These are phyloP conservation scores for Dichomitus squalens DNA, from an alignment of 1,284 basidiomycete species.

Conservation along the genomic window DNA sequence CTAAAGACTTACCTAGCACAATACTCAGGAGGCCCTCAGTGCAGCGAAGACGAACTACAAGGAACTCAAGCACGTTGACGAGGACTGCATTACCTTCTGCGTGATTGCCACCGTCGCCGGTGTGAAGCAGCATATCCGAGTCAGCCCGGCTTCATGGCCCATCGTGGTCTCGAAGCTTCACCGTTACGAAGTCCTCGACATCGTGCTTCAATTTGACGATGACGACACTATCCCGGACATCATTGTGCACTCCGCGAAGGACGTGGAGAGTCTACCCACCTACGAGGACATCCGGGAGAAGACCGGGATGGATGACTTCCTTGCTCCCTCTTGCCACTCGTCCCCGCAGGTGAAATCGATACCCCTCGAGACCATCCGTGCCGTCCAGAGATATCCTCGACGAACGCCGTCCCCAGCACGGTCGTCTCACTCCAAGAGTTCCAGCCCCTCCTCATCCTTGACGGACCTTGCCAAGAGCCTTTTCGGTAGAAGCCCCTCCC, in stretches of 20 bases:
- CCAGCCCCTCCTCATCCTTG: neutral
- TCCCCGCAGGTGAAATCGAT: slow-evolving; percentile 2
- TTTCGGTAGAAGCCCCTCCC: slow-evolving; percentile 6
- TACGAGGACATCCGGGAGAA: slow-evolving; percentile 17
- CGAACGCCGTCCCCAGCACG: slow-evolving; percentile 6
- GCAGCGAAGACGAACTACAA: slow-evolving; percentile 51
- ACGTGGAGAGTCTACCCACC: slow-evolving; percentile 13
- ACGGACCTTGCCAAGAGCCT: slow-evolving; percentile 13
- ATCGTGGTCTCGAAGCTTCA: slow-evolving; percentile 45
- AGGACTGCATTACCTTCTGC: slow-evolving; percentile 49
- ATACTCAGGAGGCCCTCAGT: slow-evolving; percentile 55
- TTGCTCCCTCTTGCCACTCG: slow-evolving; percentile 10
- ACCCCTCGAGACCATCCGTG: neutral
- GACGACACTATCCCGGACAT: slow-evolving; percentile 3
- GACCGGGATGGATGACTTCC: slow-evolving; percentile 1
- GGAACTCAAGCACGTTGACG: slow-evolving; percentile 42
- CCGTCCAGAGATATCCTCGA: neutral
- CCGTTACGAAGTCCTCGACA: slow-evolving; percentile 57
- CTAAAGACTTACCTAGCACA: neutral
- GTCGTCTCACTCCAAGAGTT: neutral
- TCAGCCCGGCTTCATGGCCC: slow-evolving; percentile 60
- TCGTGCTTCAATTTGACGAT: slow-evolving; percentile 37
- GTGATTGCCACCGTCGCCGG: slow-evolving; percentile 39
- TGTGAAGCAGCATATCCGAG: slow-evolving; percentile 42
- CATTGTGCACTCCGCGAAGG: slow-evolving; percentile 9